Conservation (phyloP, 352 stramenopile genomes). For the Phytophthora melonis region DNA sequence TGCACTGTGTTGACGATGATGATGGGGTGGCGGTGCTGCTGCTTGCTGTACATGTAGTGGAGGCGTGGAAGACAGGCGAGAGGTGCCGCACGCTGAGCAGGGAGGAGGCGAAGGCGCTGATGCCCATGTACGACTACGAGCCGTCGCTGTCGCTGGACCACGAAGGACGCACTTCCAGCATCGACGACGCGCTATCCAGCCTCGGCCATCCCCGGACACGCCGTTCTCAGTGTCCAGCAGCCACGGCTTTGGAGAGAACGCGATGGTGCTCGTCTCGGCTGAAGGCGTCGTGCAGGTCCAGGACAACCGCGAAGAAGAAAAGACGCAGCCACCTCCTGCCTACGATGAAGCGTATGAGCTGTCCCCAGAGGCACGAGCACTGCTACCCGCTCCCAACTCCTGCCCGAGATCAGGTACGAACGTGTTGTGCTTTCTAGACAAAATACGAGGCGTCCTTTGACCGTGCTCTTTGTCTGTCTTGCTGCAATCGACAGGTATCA, state of each 20-base stretch:
- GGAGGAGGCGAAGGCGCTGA: slow-evolving; percentile 36
- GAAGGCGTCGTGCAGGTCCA: slow-evolving; percentile 35
- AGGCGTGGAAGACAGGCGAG: slow-evolving; percentile 38
- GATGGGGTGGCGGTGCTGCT: too few relatives aligned
- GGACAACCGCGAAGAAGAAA: slow-evolving; percentile 16
- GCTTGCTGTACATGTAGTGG: slow-evolving; percentile 15
- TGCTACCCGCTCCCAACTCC: slow-evolving; percentile 43
- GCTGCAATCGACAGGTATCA: slow-evolving; percentile 27
- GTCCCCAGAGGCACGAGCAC: slow-evolving; percentile 25
- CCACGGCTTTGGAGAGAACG: slow-evolving; percentile 24
- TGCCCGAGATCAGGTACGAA: slow-evolving; percentile 41
- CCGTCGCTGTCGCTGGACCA: slow-evolving; percentile 46
- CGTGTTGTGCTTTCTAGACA: neutral
- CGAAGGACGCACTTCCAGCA: slow-evolving; percentile 32
- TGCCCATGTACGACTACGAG: slow-evolving; percentile 54
- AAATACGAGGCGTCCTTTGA: too few relatives aligned
- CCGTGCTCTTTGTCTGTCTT: neutral
- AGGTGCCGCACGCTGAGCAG: slow-evolving; percentile 26
- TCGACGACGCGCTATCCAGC: neutral
- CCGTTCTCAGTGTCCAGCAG: slow-evolving; percentile 18
- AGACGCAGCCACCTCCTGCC: neutral
- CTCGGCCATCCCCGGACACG: slow-evolving; percentile 28
- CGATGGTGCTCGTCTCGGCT: slow-evolving; percentile 32
- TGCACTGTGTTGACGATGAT: slow-evolving; percentile 3
- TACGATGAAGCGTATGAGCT: slow-evolving; percentile 16